A percentile compares a stretch with the other conserved stretches of the same genome.
phyloP scores from a whole-genome alignment of 768 basidiomycete species.

The Leccinum rimulosum region DNA sequence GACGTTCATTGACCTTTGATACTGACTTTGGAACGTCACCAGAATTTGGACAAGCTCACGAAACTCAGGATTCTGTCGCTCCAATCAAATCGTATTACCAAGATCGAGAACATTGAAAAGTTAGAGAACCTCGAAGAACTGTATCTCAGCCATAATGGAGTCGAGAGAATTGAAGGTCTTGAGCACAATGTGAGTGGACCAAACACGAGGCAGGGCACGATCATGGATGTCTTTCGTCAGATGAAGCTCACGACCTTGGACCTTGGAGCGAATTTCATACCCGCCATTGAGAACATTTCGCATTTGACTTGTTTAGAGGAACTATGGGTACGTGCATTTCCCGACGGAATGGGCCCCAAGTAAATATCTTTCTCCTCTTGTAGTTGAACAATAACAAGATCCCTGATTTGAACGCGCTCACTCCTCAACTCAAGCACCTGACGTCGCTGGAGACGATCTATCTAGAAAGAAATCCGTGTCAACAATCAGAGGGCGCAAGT shows the following conservation, averaged over 20 bases:
- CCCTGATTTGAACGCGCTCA: constrained; percentile 62
- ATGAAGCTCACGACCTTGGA: constrained; percentile 81
- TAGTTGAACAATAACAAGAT: constrained; percentile 91
- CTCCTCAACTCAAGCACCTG: constrained; percentile 60
- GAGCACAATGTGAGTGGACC: constrained; percentile 65
- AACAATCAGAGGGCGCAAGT: constrained; percentile 66
- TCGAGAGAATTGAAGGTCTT: constrained; percentile 79
- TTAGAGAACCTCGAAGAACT: constrained; percentile 80
- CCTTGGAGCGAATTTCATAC: constrained; percentile 80
- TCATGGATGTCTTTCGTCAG: constrained; percentile 26
- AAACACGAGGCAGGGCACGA: background rate
- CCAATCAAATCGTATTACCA: constrained; percentile 91
- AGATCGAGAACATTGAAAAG: constrained; percentile 76
- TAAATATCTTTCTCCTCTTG: constrained; percentile 2
- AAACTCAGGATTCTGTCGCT: constrained; percentile 83
- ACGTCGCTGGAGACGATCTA: constrained; percentile 81
- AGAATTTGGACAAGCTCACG: constrained; percentile 72
- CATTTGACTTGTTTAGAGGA: constrained; percentile 82
- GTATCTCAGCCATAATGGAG: constrained; percentile 92
- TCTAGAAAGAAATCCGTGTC: constrained; percentile 93
- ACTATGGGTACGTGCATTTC: constrained; percentile 70
- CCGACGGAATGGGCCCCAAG: background rate
- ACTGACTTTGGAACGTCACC: background rate
- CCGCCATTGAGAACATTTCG: constrained; percentile 75
- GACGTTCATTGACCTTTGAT: background rate